Evolutionary conservation across 23 red algal genomes (phyloP).

Genomic region (Agarophyton chilense): DNA sequence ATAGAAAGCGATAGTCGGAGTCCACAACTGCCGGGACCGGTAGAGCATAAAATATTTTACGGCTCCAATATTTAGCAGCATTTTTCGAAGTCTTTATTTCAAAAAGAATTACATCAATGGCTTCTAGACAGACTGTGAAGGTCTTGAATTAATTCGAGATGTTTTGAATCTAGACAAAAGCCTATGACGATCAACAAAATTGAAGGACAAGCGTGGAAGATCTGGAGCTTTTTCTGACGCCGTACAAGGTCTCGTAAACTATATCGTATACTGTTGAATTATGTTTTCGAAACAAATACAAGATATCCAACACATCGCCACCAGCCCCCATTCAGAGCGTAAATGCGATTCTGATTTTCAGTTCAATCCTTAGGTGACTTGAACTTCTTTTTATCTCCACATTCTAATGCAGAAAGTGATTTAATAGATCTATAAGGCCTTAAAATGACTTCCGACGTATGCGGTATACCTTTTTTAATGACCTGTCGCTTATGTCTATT

Average conservation of each 20-base stretch:
- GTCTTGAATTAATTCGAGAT: background rate
- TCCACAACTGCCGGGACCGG: conserved; percentile 36
- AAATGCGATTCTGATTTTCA: background rate
- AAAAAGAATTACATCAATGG: conserved; percentile 12
- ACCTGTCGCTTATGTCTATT: too few species aligned
- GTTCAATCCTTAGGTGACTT: background rate
- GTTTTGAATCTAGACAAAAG: background rate
- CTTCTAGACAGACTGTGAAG: background rate
- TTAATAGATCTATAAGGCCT: too few species aligned
- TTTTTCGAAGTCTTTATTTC: background rate
- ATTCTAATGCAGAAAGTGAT: too few species aligned
- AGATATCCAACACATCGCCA: conserved; percentile 17
- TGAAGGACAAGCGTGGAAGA: background rate
- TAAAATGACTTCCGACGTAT: too few species aligned
- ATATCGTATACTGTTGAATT: background rate
- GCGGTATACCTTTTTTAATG: too few species aligned
- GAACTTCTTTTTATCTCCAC: too few species aligned
- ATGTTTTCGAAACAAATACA: background rate
- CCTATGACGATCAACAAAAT: background rate
- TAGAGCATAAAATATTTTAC: conserved; percentile 7
- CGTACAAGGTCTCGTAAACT: background rate
- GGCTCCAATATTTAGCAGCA: background rate
- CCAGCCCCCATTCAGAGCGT: background rate
- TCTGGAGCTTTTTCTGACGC: background rate
- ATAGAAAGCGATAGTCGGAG: background rate